Evolutionary conservation across 2,329 filamentous ascomycete genomes (phyloP).

Genomic region (Mycocentrospora acerina): DNA sequence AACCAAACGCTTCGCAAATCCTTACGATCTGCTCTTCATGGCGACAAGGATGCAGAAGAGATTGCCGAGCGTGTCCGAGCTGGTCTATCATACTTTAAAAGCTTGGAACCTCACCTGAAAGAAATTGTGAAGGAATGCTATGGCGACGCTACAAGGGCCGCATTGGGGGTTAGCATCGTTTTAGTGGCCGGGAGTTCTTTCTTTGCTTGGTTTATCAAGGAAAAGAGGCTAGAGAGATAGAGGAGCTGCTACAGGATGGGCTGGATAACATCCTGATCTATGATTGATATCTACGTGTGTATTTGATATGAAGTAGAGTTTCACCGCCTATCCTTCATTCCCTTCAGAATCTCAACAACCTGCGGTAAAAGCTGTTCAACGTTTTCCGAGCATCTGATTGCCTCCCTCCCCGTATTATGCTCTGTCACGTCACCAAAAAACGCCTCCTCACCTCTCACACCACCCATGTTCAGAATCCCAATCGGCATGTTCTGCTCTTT

Average conservation of each 20-base stretch:
- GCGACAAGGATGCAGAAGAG: constrained; percentile 60
- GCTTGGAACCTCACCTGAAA: constrained; percentile 62
- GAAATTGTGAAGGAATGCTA: constrained; percentile 67
- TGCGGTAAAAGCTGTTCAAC: constrained; percentile 42
- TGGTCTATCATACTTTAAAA: constrained; percentile 68
- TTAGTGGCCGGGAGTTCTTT: constrained; percentile 54
- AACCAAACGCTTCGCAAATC: constrained; percentile 66
- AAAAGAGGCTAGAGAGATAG: constrained; percentile 41
- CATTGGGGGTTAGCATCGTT: constrained; percentile 53
- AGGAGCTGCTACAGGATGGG: background rate
- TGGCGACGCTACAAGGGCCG: constrained; percentile 56
- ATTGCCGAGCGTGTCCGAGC: constrained; percentile 71
- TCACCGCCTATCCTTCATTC: constrained; percentile 9
- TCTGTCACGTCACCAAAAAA: constrained; percentile 64
- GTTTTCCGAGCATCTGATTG: constrained; percentile 44
- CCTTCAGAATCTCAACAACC: constrained; percentile 29
- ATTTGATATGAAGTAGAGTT: background rate
- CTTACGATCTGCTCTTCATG: constrained; percentile 56
- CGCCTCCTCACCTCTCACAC: constrained; percentile 74
- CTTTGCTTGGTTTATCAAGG: constrained; percentile 48
- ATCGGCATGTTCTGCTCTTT: constrained; percentile 82
- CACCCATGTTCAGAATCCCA: constrained; percentile 84
- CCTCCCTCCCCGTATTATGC: constrained; percentile 37
- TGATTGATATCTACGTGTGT: background rate
- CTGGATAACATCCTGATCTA: background rate